Base-by-base conservation (phyloP, 2,329 filamentous ascomycete genomes). In the Talaromyces amestolkiae region DNA sequence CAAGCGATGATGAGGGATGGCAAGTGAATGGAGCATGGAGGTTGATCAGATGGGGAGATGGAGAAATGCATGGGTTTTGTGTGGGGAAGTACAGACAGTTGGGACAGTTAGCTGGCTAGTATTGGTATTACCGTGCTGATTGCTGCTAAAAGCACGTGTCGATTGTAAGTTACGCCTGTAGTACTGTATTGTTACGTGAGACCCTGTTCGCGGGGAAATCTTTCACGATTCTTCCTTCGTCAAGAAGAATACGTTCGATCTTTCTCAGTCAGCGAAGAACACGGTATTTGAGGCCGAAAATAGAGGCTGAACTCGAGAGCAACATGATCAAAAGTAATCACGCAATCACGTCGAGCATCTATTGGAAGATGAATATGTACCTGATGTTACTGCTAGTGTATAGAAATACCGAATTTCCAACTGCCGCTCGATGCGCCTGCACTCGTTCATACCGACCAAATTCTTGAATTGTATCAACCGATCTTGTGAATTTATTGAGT, bases 351-450 rank as follows among this genome's bases (percentile, higher is more conserved):
- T 15, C 4, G 31, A 13, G 33, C 11, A 39, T 37, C 19, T 15
- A 37, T 56, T 56, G 53, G 53, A 56, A 56, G 53, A 37, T 37
- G 33, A 56, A 15, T 22, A 39, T 22, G 33, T 60, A 60, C 17
- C 22, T 47, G 27, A 17, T 15, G 39, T 33, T 19, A 3, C 5
- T 27, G 8, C 6, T 22, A n/a, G n/a, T 39, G n/a, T 11, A 59
- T 27, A 15, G 41, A 47, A n/a, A 35, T 5, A 47, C 5, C 5
- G 31, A 65, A 37, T 60, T 65, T 49, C 13, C 35, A 2, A 33
- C 47, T 65, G 56, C 63, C 63, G 63, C 63, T 61, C 43, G 56
- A 65, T 65, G 56, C 63, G 63, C 63, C 47, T 54, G 2, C 10
- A 54, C 51, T 54, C 10, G 9, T 54, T 35, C 22, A 22, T 35